phyloP scores from a whole-genome alignment of 352 stramenopile species.

The Thraustotheca clavata region DNA sequence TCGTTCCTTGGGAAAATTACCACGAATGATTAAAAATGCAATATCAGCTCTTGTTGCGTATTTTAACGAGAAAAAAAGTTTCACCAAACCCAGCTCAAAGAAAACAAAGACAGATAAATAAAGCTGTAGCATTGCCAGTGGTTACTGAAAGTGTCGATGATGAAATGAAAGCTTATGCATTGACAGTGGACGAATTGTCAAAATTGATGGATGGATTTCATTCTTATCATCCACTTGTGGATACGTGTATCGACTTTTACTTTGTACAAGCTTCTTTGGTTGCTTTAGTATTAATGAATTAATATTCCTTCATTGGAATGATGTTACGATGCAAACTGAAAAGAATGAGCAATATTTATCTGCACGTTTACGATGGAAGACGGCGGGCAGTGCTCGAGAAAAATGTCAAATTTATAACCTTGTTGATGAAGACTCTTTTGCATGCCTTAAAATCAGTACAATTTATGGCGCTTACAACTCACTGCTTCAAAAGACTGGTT shows the following conservation, averaged over 20 bases:
- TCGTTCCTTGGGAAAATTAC: background rate
- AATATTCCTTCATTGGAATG: background rate
- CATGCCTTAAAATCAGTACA: background rate
- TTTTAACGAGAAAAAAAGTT: constrained; percentile 2
- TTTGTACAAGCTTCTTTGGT: background rate
- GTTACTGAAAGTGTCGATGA: no score
- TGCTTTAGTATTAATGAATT: background rate
- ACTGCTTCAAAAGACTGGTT: background rate
- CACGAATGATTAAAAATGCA: background rate
- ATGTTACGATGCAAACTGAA: background rate
- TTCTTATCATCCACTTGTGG: background rate
- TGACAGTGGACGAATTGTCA: constrained; percentile 4
- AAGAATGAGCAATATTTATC: background rate
- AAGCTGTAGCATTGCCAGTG: no score
- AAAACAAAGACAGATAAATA: background rate
- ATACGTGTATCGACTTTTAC: background rate
- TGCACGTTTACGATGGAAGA: background rate
- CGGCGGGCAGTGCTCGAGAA: background rate
- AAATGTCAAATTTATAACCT: constrained; percentile 15
- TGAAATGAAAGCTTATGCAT: no score
- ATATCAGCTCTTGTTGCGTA: constrained; percentile 13
- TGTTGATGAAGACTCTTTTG: constrained; percentile 1
- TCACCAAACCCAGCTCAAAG: constrained; percentile 9
- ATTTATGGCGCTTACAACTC: background rate
- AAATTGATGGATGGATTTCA: background rate